Percentiles rank a stretch among this genome's conserved stretches.
Evolutionary conservation across 805 yeast species (phyloP).

Genomic region (Candida patagonica): DNA sequence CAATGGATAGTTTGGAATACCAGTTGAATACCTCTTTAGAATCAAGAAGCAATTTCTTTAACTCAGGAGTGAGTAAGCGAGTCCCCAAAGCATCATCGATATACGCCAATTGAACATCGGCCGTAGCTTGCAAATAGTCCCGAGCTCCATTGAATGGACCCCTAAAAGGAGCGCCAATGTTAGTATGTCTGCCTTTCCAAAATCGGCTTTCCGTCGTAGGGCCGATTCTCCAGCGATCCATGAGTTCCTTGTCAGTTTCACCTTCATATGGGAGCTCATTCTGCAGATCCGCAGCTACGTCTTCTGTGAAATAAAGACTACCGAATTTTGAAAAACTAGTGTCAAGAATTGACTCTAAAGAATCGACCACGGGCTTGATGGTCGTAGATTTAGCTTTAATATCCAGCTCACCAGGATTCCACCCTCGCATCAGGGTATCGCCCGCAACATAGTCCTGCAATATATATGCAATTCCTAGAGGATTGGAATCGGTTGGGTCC

Average conservation of each 20-base stretch:
- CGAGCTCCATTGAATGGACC: constrained; percentile 79
- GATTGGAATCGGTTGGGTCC: constrained; percentile 56
- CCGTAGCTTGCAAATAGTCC: constrained; percentile 56
- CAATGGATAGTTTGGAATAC: constrained; percentile 45
- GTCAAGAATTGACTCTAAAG: constrained; percentile 46
- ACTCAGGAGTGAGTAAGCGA: constrained; percentile 21
- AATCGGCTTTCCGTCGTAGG: constrained; percentile 76
- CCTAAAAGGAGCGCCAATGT: constrained; percentile 37
- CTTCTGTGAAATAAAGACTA: constrained; percentile 70
- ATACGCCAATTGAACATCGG: constrained; percentile 55
- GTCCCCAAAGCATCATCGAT: constrained; percentile 40
- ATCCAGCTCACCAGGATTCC: constrained; percentile 77
- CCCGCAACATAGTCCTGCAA: constrained; percentile 76
- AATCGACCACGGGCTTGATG: constrained; percentile 63
- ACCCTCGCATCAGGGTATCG: constrained; percentile 71
- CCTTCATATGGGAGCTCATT: constrained; percentile 45
- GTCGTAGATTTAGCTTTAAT: constrained; percentile 40
- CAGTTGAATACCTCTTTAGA: constrained; percentile 56
- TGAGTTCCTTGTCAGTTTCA: constrained; percentile 45
- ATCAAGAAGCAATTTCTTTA: constrained; percentile 24
- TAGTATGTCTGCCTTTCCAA: constrained; percentile 56
- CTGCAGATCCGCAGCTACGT: constrained; percentile 41
- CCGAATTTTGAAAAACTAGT: constrained; percentile 67
- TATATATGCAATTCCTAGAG: constrained; percentile 64
- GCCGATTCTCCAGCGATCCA: constrained; percentile 79